Conservation (phyloP, 176 grass and related monocot genomes). For the Tillandsia leiboldiana region DNA sequence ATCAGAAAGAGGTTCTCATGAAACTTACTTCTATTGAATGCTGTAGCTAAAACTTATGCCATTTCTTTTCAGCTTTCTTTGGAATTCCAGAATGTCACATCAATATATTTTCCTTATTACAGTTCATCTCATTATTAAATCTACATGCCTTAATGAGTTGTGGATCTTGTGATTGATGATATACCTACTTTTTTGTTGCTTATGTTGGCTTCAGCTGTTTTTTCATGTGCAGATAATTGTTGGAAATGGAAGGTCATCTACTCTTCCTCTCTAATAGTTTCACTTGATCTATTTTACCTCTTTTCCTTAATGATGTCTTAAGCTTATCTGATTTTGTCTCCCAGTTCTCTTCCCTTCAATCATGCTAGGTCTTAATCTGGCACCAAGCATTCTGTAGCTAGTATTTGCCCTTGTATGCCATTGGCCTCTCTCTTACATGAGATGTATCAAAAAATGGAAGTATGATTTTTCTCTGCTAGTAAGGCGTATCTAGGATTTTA, state of each 20-base stretch:
- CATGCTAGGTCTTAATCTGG: too few species aligned
- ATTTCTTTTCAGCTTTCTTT: conserved; percentile 1
- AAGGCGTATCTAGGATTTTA: too few species aligned
- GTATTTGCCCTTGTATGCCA: too few species aligned
- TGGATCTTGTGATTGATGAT: not conserved
- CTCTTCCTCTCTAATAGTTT: not conserved
- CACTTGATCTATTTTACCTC: too few species aligned
- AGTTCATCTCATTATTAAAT: not conserved
- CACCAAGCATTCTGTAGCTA: too few species aligned
- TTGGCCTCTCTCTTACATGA: too few species aligned
- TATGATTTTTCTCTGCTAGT: too few species aligned
- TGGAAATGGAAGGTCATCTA: not conserved
- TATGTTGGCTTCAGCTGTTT: not conserved
- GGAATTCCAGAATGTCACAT: not conserved
- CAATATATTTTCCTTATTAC: not conserved
- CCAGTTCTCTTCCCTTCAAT: too few species aligned
- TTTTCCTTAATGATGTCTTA: too few species aligned
- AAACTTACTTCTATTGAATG: conserved; percentile 8
- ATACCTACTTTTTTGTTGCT: not conserved
- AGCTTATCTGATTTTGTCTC: too few species aligned
- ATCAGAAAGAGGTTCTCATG: conserved; percentile 68
- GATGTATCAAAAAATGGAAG: too few species aligned
- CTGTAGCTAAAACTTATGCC: not conserved
- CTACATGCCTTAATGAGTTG: too few species aligned
- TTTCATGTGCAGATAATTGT: not conserved